Conservation (phyloP, 192 early-diverging fungal genomes). For the Mortierella hygrophila region DNA sequence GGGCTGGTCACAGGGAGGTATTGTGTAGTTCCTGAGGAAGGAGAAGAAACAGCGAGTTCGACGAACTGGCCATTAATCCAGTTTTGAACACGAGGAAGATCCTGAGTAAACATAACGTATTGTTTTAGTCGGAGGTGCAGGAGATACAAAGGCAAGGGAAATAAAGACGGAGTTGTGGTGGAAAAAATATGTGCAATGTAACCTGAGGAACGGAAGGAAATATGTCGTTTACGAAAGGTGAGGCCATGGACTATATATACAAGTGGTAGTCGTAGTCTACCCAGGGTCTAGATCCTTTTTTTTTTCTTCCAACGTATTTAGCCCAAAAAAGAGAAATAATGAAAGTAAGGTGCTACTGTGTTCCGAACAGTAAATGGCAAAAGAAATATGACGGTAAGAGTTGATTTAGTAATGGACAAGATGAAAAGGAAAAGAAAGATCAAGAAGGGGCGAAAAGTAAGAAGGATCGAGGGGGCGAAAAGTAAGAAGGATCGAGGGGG, state of each 20-base stretch:
- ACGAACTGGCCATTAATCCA: constrained; percentile 54
- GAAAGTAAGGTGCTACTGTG: too few relatives aligned
- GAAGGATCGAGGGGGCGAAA: neutral
- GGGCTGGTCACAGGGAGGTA: constrained; percentile 70
- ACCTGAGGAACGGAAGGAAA: neutral
- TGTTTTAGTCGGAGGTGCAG: neutral
- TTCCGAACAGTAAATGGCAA: neutral
- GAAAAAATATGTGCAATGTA: neutral
- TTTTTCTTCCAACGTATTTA: neutral
- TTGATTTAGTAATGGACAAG: neutral
- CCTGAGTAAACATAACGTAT: constrained; percentile 41
- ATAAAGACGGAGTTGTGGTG: neutral
- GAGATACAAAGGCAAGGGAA: neutral
- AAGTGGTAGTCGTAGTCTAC: too few relatives aligned
- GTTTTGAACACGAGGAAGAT: constrained; percentile 49
- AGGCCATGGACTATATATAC: constrained; percentile 11
- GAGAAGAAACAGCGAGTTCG: constrained; percentile 11
- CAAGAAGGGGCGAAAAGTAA: neutral
- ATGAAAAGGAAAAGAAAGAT: too few relatives aligned
- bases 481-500: neutral
- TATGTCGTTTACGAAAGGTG: neutral
- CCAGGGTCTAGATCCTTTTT: neutral
- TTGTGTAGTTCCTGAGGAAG: neutral
- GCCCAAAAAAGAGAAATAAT: neutral
- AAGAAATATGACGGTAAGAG: neutral